Evolutionary conservation across 768 basidiomycete genomes (phyloP).

Genomic region (Boletus pseudo-olivaceus): DNA sequence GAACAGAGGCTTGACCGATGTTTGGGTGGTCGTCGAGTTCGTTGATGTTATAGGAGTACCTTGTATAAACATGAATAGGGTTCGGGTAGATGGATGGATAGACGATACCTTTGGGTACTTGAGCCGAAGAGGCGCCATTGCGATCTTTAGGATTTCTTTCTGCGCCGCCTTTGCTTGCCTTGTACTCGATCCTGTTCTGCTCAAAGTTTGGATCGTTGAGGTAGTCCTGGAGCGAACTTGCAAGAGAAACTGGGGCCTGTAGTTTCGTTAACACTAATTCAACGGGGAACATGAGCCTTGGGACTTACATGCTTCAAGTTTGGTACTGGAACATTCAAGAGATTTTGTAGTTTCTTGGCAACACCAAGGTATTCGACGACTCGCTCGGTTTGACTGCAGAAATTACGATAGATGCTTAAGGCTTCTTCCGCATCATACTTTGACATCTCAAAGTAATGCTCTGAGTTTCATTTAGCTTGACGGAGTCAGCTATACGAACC

Average conservation of each 20-base stretch:
- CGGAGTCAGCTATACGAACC: constrained; percentile 18
- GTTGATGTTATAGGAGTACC: constrained; percentile 18
- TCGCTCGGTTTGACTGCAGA: constrained; percentile 88
- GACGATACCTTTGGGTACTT: constrained; percentile 16
- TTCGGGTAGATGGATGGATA: neutral
- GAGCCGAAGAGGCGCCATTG: constrained; percentile 8
- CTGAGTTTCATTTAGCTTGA: constrained; percentile 37
- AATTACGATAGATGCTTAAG: constrained; percentile 84
- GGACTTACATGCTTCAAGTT: constrained; percentile 80
- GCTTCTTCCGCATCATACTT: constrained; percentile 86
- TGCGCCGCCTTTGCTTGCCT: constrained; percentile 65
- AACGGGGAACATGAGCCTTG: neutral
- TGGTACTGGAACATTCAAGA: constrained; percentile 91
- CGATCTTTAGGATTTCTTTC: constrained; percentile 36
- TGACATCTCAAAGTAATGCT: constrained; percentile 99
- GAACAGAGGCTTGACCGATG: constrained; percentile 24
- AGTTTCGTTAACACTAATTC: neutral
- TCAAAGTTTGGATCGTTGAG: constrained; percentile 96
- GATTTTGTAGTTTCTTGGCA: constrained; percentile 88
- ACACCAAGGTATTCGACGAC: constrained; percentile 92
- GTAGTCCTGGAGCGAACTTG: constrained; percentile 90
- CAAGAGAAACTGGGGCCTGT: constrained; percentile 93
- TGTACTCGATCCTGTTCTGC: constrained; percentile 91
- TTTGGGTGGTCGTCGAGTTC: constrained; percentile 16
- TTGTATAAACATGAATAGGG: constrained; percentile 7